Conservation (phyloP, 2,329 filamentous ascomycete genomes). For the Epichloe amarillans region DNA sequence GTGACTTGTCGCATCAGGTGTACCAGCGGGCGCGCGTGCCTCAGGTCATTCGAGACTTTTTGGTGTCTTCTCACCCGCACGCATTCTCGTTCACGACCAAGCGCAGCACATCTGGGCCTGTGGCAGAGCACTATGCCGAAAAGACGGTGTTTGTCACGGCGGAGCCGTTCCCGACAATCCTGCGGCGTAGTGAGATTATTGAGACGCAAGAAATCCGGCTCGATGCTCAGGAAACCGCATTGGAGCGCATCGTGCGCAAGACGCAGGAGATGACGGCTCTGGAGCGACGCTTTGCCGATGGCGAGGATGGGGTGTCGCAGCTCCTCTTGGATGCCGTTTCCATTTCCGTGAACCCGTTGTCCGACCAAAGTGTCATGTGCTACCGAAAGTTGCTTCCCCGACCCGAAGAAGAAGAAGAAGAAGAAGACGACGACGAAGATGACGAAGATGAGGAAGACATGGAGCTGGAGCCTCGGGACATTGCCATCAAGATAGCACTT, state of each 20-base stretch:
- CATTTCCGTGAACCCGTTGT: slow-evolving; percentile 60
- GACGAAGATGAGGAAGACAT: slow-evolving; percentile 3
- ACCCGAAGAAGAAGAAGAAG: slow-evolving; percentile 23
- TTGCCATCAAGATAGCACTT: slow-evolving; percentile 69
- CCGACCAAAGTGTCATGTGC: slow-evolving; percentile 62
- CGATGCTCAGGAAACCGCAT: slow-evolving; percentile 67
- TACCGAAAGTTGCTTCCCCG: slow-evolving; percentile 64
- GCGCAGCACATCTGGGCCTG: slow-evolving; percentile 54
- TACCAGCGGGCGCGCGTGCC: slow-evolving; percentile 81
- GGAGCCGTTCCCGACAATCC: slow-evolving; percentile 81
- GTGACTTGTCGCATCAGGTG: slow-evolving; percentile 68
- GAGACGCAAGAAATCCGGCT: slow-evolving; percentile 52
- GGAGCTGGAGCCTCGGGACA: slow-evolving; percentile 49
- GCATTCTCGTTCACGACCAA: slow-evolving; percentile 65
- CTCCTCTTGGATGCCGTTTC: slow-evolving; percentile 63
- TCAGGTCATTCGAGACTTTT: slow-evolving; percentile 72
- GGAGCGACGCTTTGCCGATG: slow-evolving; percentile 60
- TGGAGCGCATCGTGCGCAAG: slow-evolving; percentile 84
- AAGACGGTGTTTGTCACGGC: slow-evolving; percentile 75
- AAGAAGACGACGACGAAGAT: slow-evolving; percentile 21
- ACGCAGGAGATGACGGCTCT: slow-evolving; percentile 69
- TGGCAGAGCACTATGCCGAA: slow-evolving; percentile 63
- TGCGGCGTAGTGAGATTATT: slow-evolving; percentile 76
- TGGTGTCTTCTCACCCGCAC: slow-evolving; percentile 65
- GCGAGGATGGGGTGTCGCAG: slow-evolving; percentile 56